Evolutionary conservation across 177 flowering plant genomes (phyloP), one percentile per base, ranked within the genome.

Genomic region (Telopea speciosissima): DNA sequence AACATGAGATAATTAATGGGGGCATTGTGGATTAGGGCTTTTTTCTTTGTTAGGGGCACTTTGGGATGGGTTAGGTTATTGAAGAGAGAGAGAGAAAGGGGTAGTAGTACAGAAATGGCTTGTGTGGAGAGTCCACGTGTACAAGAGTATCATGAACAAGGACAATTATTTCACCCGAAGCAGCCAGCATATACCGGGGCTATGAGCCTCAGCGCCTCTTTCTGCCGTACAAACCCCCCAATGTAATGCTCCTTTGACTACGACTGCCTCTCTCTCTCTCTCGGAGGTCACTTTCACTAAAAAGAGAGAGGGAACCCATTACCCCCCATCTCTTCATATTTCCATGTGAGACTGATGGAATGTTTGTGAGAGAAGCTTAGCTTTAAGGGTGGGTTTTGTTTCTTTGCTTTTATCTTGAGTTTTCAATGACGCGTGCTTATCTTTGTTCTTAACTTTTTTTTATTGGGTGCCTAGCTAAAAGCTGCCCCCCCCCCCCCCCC

Each of bases 351-450:
- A 49, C 19, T 36, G 40, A 36, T 36, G 9, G 40, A 49, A 49
- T 49, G 54, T 16, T 49, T 12, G 54, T 49, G 19, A 49, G n/a
- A n/a, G n/a, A n/a, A n/a, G 54, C 54, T 49, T 24, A n/a, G 23
- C 21, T 63, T 49, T 24, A 14, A 63, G 19, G 40, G 40, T 36
- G 40, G 40, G 9, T 36, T 36, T 36, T 36, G 9, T 8, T 8
- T n/a, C 22, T 45, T 28, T 36, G 40, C 26, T 22, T 63, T 73
- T 42, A 24, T 62, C 33, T 78, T 69, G 62, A 68, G 60, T 70
- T 77, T 67, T 64, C 70, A 72, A 42, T 21, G 76, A 74, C 75
- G 77, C 77, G 81, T 79, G 76, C 84, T 83, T 83, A 77, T 79
- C 78, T 23, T 69, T 28, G 31, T 28, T 64, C 70, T 72, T 69